Evolutionary conservation across 495 filamentous ascomycete genomes (phyloP), one percentile per base, ranked within the genome.

Genomic region (Tetracladium marchalianum): DNA sequence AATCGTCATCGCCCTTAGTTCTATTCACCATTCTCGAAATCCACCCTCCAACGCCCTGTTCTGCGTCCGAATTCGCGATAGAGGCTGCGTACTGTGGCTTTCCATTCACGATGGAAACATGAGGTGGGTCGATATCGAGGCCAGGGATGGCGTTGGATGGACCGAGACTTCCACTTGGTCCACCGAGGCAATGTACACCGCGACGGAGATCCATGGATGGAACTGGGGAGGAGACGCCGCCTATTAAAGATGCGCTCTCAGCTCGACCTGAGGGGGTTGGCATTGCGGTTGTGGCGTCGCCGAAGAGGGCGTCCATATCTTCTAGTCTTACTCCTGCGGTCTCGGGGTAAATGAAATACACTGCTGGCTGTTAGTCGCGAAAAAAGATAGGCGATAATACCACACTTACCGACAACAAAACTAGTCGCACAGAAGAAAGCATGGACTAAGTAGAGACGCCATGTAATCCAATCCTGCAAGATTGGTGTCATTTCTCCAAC

Each of bases 321-420:
- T 98, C 92, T 50, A 98, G 73, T 50, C 89, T 80, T 54, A 98
- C 81, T 49, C 90, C 90, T 55, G 87, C 87, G 0, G 92, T 98
- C 66, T 98, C 92, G 17, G 92, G 92, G 59, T 98, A 98, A 47
- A 95, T 72, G 62, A 96, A 96, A 62, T 87, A 98, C 17, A 98
- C 92, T 95, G 50, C 22, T n/a, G n/a, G 61, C 44, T 43, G 7
- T 33, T 46, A 31, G 8, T 17, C 12, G 19, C 0, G 35, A 58
- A 13, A 49, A 43, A 36, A 47, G 15, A 2, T 41, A 41, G 40
- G 32, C 6, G 38, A 11, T 45, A 17, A 11, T 27, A 7, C 43
- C 10, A 3, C 33, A 72, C 89, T 74, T 72, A 96, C 90, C 92
- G 68, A 96, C 76, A 46, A 98, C 84, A 64, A 98, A 96, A 70